A percentile compares a stretch with the other conserved stretches of the same genome.
Evolutionary conservation across 768 basidiomycete species (phyloP).

Genomic region (Psilocybe subaeruginosa): DNA sequence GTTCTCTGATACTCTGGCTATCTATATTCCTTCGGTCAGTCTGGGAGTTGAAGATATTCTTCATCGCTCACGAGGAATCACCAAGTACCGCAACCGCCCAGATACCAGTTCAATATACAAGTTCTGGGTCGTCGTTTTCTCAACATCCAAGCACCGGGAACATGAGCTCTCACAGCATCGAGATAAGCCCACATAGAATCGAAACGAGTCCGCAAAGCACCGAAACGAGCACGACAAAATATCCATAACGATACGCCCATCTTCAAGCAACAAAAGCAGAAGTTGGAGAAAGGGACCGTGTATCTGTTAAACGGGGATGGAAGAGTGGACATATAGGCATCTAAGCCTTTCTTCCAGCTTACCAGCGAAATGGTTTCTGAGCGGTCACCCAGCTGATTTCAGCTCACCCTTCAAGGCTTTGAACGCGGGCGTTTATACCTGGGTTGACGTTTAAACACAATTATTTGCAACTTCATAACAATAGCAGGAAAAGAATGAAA

Average conservation of each 20-base stretch:
- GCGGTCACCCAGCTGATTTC: too few species aligned
- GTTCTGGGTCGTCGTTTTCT: neutral
- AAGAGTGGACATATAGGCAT: too few species aligned
- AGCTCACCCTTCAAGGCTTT: too few species aligned
- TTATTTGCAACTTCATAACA: too few species aligned
- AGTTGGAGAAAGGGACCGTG: neutral
- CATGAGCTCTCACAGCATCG: neutral
- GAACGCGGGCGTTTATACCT: too few species aligned
- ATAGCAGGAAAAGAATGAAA: too few species aligned
- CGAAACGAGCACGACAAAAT: conserved; percentile 5
- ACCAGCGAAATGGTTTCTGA: too few species aligned
- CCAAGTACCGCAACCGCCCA: neutral
- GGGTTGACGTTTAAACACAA: too few species aligned
- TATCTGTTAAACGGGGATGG: too few species aligned
- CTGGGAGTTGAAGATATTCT: conserved; percentile 25
- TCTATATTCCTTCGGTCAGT: conserved; percentile 48
- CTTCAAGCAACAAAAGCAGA: neutral
- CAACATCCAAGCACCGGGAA: neutral
- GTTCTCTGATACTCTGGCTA: conserved; percentile 56
- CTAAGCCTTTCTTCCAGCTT: too few species aligned
- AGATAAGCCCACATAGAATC: neutral
- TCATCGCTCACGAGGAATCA: conserved; percentile 7
- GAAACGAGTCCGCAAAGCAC: neutral
- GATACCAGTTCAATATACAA: conserved; percentile 3
- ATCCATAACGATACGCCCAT: neutral